Evolutionary conservation across 257 asterid genomes (phyloP), one percentile per base, ranked within the genome.

Genomic region (Nicotiana obtusifolia): DNA sequence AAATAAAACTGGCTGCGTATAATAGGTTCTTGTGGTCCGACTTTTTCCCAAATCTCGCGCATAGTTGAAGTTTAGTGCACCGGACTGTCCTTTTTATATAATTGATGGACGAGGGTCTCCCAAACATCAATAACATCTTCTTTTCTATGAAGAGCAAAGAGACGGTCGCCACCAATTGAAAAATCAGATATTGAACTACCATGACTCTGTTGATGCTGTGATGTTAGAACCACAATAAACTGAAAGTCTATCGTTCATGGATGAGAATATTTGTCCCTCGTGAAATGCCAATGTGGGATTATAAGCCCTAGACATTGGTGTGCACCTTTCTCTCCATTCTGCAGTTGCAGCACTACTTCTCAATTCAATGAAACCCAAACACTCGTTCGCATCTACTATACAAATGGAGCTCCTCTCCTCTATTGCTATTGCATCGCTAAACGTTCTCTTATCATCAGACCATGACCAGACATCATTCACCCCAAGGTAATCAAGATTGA

Each of bases 111-210:
- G 83, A 15, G 88, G 68, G 95, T 88, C 89, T 94, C 95, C 97
- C 98, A 93, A 17, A 93, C 75, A 66, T 94, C 97, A 59, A 94
- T 90, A 56, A 92, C 93, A 81, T 94, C 90, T 79, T 94, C 97
- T 41, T 93, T 96, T 47, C 93, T 91, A 60, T 93, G 97, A 54
- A 94, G 76, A 0, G 97, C 97, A 44, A 94, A 94, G 13, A 94
- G 90, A 71, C 93, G 85, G 79, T 94, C 97, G 0, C 98, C 97
- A 7, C 96, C 94, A 0, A 94, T 89, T 4, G 97, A 93, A 71
- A 94, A 94, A 85, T 94, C 97, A 54, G 94, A 93, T 13, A 94
- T 91, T 0, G 97, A 91, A 57, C 96, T 97, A 19, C 97, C 97
- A 60, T 84, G 86, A 44, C 95, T 89, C 28, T 90, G 89, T 57